These are phyloP conservation scores for Suhomyces sp. DNA, from an alignment of 805 yeast genomes.

Conservation along the genomic window DNA sequence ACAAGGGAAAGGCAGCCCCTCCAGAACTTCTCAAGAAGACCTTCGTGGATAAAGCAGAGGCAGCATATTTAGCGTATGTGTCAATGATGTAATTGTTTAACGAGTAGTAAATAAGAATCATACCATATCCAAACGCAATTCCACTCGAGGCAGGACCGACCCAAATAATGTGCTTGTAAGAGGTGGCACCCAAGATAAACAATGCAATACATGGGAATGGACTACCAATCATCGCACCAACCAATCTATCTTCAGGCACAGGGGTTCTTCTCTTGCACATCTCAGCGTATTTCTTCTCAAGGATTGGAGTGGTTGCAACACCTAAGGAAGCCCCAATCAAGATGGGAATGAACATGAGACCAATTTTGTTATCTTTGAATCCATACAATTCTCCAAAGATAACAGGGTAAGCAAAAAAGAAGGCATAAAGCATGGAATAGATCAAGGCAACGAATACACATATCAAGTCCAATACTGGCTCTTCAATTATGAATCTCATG, in stretches of 20 bases:
- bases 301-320: constrained; percentile 65
- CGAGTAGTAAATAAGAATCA: constrained; percentile 59
- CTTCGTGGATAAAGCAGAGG: constrained; percentile 78
- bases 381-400: constrained; percentile 77
- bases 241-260: constrained; percentile 74
- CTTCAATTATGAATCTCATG: constrained; percentile 69
- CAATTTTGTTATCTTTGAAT: constrained; percentile 73
- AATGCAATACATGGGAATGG: constrained; percentile 80
- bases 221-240: constrained; percentile 81
- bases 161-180: constrained; percentile 65
- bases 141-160: constrained; percentile 64
- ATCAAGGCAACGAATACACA: constrained; percentile 86
- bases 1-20: constrained; percentile 84
- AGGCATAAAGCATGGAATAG: constrained; percentile 87
- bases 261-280: constrained; percentile 56
- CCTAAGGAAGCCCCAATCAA: constrained; percentile 83
- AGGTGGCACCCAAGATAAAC: constrained; percentile 79
- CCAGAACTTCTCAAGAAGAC: constrained; percentile 79
- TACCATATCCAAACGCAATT: constrained; percentile 58
- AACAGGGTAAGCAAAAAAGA: constrained; percentile 94
- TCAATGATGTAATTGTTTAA: constrained; percentile 83
- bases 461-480: constrained; percentile 81
- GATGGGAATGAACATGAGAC: constrained; percentile 88
- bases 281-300: constrained; percentile 61
- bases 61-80: constrained; percentile 79